A percentile compares a stretch with the other conserved stretches of the same genome.
Conservation (phyloP, 2,329 filamentous ascomycete species). For the Penicillium hesseltinei region DNA sequence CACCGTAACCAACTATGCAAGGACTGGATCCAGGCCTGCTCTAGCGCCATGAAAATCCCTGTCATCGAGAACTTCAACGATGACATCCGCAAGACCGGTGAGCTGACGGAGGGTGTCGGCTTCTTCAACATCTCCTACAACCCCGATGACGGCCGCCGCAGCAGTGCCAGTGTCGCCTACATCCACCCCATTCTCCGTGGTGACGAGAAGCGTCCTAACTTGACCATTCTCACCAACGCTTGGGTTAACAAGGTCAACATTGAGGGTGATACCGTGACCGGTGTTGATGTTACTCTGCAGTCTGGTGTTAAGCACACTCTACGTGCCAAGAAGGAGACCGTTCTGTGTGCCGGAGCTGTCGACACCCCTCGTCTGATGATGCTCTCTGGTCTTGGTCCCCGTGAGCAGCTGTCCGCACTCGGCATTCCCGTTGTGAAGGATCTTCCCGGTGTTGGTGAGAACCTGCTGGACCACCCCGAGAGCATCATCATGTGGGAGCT, state of each 20-base stretch:
- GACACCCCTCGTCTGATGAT: slow-evolving; percentile 71
- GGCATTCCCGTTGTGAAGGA: slow-evolving; percentile 59
- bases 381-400: slow-evolving; percentile 53
- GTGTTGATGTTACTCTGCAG: slow-evolving; percentile 67
- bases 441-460: slow-evolving; percentile 62
- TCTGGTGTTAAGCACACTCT: slow-evolving; percentile 56
- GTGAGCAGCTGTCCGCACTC: slow-evolving; percentile 51
- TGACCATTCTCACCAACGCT: slow-evolving; percentile 82
- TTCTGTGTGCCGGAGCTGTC: slow-evolving; percentile 76
- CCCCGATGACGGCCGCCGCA: slow-evolving; percentile 79
- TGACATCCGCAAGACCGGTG: slow-evolving; percentile 71
- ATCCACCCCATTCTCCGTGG: slow-evolving; percentile 86
- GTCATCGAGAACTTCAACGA: slow-evolving; percentile 83
- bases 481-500: slow-evolving; percentile 74
- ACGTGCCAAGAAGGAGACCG: slow-evolving; percentile 68
- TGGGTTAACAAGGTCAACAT: slow-evolving; percentile 84
- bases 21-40: slow-evolving; percentile 84
- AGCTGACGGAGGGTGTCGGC: slow-evolving; percentile 72
- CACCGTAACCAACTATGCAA: slow-evolving; percentile 89
- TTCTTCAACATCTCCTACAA: slow-evolving; percentile 93
- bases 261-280: slow-evolving; percentile 66
- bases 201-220: slow-evolving; percentile 76
- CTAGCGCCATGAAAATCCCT: slow-evolving; percentile 74
- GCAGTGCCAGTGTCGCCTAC: slow-evolving; percentile 85
- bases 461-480: slow-evolving; percentile 64